A percentile compares a stretch with the other conserved stretches of the same genome.
phyloP scores from a whole-genome alignment of 2,329 filamentous ascomycete species.

The Aspergillus ochraceus region DNA sequence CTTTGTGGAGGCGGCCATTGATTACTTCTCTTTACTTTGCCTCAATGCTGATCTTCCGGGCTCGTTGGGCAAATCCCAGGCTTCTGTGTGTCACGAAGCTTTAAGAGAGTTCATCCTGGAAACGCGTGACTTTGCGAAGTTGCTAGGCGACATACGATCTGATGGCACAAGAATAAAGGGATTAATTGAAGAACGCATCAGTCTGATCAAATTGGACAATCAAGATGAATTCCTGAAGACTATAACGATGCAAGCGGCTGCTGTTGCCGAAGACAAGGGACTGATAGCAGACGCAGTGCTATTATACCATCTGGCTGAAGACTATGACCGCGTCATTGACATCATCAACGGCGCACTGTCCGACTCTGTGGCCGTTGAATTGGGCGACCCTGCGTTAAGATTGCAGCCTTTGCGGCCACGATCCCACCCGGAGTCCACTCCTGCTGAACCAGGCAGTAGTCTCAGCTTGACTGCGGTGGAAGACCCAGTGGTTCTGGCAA shows the following conservation, averaged over 20 bases:
- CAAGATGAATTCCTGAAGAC: slow-evolving; percentile 83
- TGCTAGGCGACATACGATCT: slow-evolving; percentile 85
- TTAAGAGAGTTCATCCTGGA: slow-evolving; percentile 94
- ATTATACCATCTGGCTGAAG: slow-evolving; percentile 88
- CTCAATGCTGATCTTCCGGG: slow-evolving; percentile 82
- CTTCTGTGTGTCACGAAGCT: slow-evolving; percentile 84
- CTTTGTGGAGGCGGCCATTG: slow-evolving; percentile 83
- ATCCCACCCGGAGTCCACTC: slow-evolving; percentile 31
- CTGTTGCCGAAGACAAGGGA: slow-evolving; percentile 90
- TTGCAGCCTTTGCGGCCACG: slow-evolving; percentile 79
- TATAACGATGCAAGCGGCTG: slow-evolving; percentile 91
- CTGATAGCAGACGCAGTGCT: slow-evolving; percentile 91
- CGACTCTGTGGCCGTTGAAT: slow-evolving; percentile 81
- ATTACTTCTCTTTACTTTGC: slow-evolving; percentile 89
- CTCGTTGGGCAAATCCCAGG: slow-evolving; percentile 72
- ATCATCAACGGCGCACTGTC: slow-evolving; percentile 89
- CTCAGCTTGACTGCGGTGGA: slow-evolving; percentile 67
- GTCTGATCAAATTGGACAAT: slow-evolving; percentile 75
- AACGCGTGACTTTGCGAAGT: slow-evolving; percentile 89
- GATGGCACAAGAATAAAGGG: slow-evolving; percentile 85
- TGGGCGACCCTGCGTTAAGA: slow-evolving; percentile 77
- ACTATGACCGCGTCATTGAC: slow-evolving; percentile 90
- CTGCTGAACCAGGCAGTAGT: slow-evolving; percentile 43
- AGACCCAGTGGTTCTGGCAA: slow-evolving; percentile 63
- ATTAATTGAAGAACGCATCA: slow-evolving; percentile 80